Base-by-base conservation (phyloP, 331 rosid species). In the Saraca asoca region DNA sequence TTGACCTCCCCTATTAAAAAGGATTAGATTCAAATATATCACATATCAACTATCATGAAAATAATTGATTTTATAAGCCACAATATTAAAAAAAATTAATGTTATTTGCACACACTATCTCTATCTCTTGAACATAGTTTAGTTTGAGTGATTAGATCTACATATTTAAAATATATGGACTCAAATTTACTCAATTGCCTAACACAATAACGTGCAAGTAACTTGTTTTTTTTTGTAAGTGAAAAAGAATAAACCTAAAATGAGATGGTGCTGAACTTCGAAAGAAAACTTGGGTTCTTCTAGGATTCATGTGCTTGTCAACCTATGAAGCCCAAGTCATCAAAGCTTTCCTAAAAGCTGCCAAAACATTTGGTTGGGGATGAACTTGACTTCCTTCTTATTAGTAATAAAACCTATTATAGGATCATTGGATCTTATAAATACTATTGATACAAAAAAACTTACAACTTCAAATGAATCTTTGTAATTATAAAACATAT, bases 251-350 rank as follows among this genome's bases (percentile, higher is more conserved):
- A 76, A 69, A 93, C 97, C 97, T 90, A 95, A 90, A 93, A 93
- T 93, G 97, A 65, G 98, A 79, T 5, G 98, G 97, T 24, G 95
- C 84, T 6, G 96, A 79, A 71, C 82, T 93, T 69, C 98, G 88
- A 77, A 90, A 93, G 87, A 86, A 82, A 68, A 93, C 87, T 72
- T 24, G 78, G 60, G 97, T 84, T 78, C 75, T 93, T 59, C 79
- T 76, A 5, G 74, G 78, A 77, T 90, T 73, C 62, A 87, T 70
- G 82, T 37, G 81, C 71, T 38, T 87, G 61, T 93, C 97, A 24
- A 84, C 95, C 96, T 95, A 93, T 43, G 91, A 74, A 16, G 87
- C 78, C 98, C 98, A 89, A 19, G 97, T 90, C 49, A 18, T 83
- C 76, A 90, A 14, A 75, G 98, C 82, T 86, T 83, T 90, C 51